phyloP scores from a whole-genome alignment of 257 asterid species.

The Solanum chiquidenum region DNA sequence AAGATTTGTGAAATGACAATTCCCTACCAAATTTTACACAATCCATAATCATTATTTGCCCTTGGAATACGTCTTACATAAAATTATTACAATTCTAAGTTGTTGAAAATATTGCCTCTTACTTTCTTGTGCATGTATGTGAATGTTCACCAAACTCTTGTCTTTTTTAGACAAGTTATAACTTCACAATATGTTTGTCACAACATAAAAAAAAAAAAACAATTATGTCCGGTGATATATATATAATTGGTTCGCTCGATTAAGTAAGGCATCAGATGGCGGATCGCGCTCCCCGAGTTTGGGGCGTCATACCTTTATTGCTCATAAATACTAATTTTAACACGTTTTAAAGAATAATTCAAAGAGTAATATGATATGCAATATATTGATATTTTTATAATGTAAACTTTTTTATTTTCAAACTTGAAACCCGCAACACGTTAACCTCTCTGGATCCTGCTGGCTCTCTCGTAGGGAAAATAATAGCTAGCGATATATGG shows the following conservation, averaged over 20 bases:
- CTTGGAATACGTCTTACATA: background rate
- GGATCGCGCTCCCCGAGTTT: too few relatives aligned
- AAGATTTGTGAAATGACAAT: background rate
- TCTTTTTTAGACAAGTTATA: background rate
- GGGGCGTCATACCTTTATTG: background rate
- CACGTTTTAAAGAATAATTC: too few relatives aligned
- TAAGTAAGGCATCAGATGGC: too few relatives aligned
- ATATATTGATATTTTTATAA: too few relatives aligned
- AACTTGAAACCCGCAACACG: too few relatives aligned
- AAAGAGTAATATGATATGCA: too few relatives aligned
- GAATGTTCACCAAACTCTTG: background rate
- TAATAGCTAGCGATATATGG: background rate
- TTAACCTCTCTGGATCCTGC: background rate
- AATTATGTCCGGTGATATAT: background rate
- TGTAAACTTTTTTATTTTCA: accelerated
- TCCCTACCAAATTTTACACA: background rate
- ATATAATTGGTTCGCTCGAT: too few relatives aligned
- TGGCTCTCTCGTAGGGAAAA: background rate
- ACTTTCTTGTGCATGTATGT: background rate
- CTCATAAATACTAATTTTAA: too few relatives aligned
- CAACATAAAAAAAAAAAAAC: too few relatives aligned
- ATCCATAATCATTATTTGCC: background rate
- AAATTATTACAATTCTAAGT: background rate
- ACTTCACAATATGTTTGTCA: background rate
- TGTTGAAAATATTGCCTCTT: background rate